Evolutionary conservation across 768 basidiomycete genomes (phyloP), one percentile per base, ranked within the genome.

Genomic region (Podaxis pistillaris): DNA sequence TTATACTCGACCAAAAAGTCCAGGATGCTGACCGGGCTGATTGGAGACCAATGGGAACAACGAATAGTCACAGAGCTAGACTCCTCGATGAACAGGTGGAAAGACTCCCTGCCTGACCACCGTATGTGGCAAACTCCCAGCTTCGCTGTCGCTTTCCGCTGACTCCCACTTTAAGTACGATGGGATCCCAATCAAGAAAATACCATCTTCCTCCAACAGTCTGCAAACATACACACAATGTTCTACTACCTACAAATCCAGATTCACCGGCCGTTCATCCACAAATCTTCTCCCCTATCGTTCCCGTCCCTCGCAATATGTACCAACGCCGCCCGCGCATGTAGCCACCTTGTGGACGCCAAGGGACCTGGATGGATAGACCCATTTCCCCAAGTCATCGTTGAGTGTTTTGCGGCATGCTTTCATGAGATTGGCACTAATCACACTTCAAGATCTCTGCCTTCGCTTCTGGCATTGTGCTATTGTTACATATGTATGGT

Each of bases 271-370:
- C 87, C 89, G 0, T 91, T 90, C 73, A 80, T 92, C 9, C 72
- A 75, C 11, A 79, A 76, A 60, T 72, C 75, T 1, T 75, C 79
- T 4, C 56, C 68, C 3, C 67, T 82, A 17, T 76, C 80, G 1
- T 80, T 83, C 59, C 82, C 86, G 8, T 88, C 86, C 0, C 79
- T 88, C 12, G 83, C 87, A 0, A 88, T 88, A 60, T 91, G 87
- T 69, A 81, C 87, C 28, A 80, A 91, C 60, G 86, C 93, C 1
- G 90, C 93, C 0, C 79, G 92, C 11, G 86, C 88, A 0, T 88
- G 84, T 63, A 83, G 81, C 26, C 90, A 89, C 62, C 78, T 94
- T 33, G 72, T 89, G 57, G 89, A 91, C 63, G 75, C 80, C 4
- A 78, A 81, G 46, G 73, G 79, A 53, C 73, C 69, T 47, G 74